Evolutionary conservation across 192 early-diverging fungal species (phyloP), one percentile per base, ranked within the genome.

Genomic region (Linnemannia zychae): DNA sequence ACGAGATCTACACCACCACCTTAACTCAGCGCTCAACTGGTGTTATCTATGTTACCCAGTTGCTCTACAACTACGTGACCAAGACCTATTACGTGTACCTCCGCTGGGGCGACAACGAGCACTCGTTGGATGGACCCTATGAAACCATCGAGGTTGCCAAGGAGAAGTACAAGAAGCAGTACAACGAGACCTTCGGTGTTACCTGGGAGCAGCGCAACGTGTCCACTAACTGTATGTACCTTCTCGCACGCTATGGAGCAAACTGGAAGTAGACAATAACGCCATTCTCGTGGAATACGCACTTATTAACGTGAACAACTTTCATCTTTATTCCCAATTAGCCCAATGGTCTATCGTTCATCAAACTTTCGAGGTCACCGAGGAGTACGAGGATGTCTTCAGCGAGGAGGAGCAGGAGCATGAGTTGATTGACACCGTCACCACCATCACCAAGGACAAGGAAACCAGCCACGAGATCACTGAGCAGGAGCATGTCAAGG

Each of bases 51-150:
- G 20, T 49, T 33, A 77, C 47, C 50, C 81, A 83, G 81, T 33
- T 83, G 73, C 74, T 83, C 50, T 83, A 74, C 76, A 83, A 78
- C 72, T 60, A 31, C 36, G 66, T 68, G 22, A 78, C 75, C 37
- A 77, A 83, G 65, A 83, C 81, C 22, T 83, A 83, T 65, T 83
- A 78, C 33, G 76, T 83, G 46, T 83, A 83, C 48, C 71, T 83
- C 36, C 71, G 76, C 18, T 78, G 72, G 66, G 71, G 76, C 31
- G 81, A 83, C 17, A 70, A 13, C 31, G 52, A 78, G 15, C 47
- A 68, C 72, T 47, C 20, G 0, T 36, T 83, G 36, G 76, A 74
- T 46, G 81, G 81, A 50, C 81, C 81, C 28, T 83, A 78, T 37
- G 81, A 83, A 28, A 76, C 70, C 34, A 52, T 74, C 6, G 81